Evolutionary conservation across 768 basidiomycete species (phyloP).

Genomic region (Holtermannia corniformis): DNA sequence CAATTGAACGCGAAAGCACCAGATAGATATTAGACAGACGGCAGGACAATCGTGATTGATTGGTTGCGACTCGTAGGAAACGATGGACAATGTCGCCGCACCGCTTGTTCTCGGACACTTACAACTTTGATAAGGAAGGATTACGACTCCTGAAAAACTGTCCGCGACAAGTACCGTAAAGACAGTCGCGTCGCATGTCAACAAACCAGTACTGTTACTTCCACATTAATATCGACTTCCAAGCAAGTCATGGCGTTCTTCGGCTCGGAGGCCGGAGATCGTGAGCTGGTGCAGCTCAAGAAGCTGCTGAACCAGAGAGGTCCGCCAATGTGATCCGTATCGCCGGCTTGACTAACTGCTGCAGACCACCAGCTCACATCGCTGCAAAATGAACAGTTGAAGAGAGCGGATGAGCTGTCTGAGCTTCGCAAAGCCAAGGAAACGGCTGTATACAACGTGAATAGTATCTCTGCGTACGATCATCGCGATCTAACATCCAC

Average conservation of each 20-base stretch:
- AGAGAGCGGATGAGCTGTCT: conserved; percentile 20
- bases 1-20: no score
- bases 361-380: conserved; percentile 34
- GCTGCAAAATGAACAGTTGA: conserved; percentile 32
- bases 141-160: no score
- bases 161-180: not conserved
- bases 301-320: conserved; percentile 33
- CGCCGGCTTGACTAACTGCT: not conserved
- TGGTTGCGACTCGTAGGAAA: no score
- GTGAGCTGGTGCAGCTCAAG: conserved; percentile 31
- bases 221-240: no score
- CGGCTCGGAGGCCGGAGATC: conserved; percentile 34
- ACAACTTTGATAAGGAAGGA: no score
- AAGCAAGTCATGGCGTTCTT: conserved; percentile 38
- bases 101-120: no score
- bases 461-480: not conserved
- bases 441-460: conserved; percentile 29
- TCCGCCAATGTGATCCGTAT: conserved; percentile 6
- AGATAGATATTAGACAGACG: no score
- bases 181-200: not conserved
- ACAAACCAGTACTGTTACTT: no score
- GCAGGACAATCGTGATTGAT: no score
- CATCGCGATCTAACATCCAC: not conserved
- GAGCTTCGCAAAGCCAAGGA: conserved; percentile 22
- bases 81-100: no score